A percentile compares a stretch with the other conserved stretches of the same genome.
Evolutionary conservation across 352 stramenopile species (phyloP).

Genomic region (Globisporangium lucens): DNA sequence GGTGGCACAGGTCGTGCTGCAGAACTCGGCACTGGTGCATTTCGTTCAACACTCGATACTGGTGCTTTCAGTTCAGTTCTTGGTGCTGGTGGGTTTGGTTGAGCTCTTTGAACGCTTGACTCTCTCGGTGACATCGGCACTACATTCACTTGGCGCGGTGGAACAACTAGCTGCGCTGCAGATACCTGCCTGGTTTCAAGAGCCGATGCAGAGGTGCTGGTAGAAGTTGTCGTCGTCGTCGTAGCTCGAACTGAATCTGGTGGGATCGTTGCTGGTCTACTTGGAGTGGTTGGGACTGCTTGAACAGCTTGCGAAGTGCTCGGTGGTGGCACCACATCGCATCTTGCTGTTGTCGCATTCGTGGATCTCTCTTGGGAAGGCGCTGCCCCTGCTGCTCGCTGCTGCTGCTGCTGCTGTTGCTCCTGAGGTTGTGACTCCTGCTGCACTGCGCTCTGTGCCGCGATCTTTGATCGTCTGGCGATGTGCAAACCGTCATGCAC

Average conservation of each 20-base stretch:
- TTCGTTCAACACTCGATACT: neutral
- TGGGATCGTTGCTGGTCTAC: neutral
- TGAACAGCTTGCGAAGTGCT: neutral
- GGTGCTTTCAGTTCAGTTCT: neutral
- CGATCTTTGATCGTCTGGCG: slow-evolving; percentile 26
- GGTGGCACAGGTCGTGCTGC: neutral
- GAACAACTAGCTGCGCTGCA: neutral
- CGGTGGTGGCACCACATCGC: neutral
- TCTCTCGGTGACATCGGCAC: neutral
- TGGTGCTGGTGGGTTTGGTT: neutral
- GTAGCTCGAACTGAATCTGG: neutral
- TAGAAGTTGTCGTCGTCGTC: neutral
- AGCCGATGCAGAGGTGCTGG: neutral
- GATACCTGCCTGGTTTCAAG: neutral
- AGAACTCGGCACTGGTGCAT: neutral
- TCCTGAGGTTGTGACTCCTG: neutral
- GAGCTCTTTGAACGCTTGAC: neutral
- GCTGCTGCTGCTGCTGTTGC: neutral
- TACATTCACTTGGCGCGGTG: neutral
- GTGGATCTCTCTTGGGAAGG: neutral
- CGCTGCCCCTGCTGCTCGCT: neutral
- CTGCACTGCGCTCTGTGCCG: neutral
- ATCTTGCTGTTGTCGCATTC: neutral
- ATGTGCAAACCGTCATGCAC: slow-evolving; percentile 34
- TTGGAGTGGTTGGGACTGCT: neutral